phyloP scores from a whole-genome alignment of 2,329 filamentous ascomycete genomes.

The Alternaria brassicae region DNA sequence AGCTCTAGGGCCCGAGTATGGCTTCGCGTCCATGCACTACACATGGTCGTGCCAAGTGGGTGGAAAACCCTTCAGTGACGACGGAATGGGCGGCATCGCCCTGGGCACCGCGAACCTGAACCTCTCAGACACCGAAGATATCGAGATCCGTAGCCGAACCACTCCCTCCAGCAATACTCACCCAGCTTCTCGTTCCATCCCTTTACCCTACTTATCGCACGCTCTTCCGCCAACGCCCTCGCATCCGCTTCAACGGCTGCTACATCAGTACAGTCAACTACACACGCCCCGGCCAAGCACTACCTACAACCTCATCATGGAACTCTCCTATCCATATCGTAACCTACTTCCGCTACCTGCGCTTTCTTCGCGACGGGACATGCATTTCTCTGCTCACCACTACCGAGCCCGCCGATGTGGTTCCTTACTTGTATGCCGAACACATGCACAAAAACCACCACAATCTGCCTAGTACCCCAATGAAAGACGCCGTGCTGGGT shows the following conservation, averaged over 20 bases:
- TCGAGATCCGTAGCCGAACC: conserved; percentile 12
- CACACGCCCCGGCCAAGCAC: conserved; percentile 78
- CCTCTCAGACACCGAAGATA: conserved; percentile 22
- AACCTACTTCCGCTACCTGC: conserved; percentile 96
- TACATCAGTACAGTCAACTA: conserved; percentile 99
- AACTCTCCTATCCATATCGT: conserved; percentile 86
- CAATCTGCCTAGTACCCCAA: conserved; percentile 59
- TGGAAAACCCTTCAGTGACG: conserved; percentile 54
- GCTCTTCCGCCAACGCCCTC: conserved; percentile 83
- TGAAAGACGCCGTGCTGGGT: conserved; percentile 72
- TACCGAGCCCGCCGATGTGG: conserved; percentile 82
- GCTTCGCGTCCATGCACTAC: conserved; percentile 85
- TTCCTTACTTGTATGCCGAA: conserved; percentile 80
- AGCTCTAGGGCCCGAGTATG: conserved; percentile 73
- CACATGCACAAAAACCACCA: conserved; percentile 61
- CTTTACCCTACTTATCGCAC: conserved; percentile 57
- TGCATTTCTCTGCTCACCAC: conserved; percentile 82
- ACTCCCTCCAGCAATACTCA: conserved; percentile 28
- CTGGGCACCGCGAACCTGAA: conserved; percentile 31
- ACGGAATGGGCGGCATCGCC: conserved; percentile 42
- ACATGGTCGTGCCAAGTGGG: conserved; percentile 69
- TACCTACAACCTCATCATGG: conserved; percentile 76
- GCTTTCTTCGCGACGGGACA: conserved; percentile 90
- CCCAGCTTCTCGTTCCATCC: conserved; percentile 46
- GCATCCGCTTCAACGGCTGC: conserved; percentile 91